Evolutionary conservation across 306 rosid genomes (phyloP), one percentile per base, ranked within the genome.

Genomic region (Vigna unguiculata): DNA sequence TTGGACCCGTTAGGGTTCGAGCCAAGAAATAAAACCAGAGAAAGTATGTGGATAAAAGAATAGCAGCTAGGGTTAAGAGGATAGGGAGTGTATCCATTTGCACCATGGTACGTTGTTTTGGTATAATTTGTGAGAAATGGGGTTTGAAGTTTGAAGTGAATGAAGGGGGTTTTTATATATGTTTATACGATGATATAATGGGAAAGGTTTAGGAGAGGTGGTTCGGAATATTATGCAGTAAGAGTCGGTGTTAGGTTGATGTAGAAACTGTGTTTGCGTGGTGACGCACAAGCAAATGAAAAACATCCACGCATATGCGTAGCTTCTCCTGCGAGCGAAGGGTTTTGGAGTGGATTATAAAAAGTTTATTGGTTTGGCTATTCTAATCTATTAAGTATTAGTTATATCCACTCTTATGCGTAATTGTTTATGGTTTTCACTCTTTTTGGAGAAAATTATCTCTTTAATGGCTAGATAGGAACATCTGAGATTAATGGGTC

Each of bases 21-120:
- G 90, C 78, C 0, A 91, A 71, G 74, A 80, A 78, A 40, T 76
- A 70, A 77, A 92, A 90, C 97, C 97, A 94, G 1, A 92, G 66
- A 30, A 89, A 76, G 53, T 94, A 94, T 7, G 85, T 69, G 0
- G 72, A 71, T 2, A 80, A 4, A 4, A 78, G 59, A 72, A 84
- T 88, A 75, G 84, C 90, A 17, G 61, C 46, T 1, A 91, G 9
- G 68, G 86, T n/a, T 36, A 81, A 58, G 69, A 84, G n/a, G 6
- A 89, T 30, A 38, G 87, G 28, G 9, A 84, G 73, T 38, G 84
- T 32, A 45, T 93, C 96, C 85, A 90, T 85, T 43, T 47, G 4
- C 40, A 17, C 25, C 3, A 22, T 40, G 14, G 0, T 34, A 32
- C 0, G 1, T 45, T 40, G 28, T 67, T 53, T 66, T 7, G 45